Evolutionary conservation across 768 basidiomycete genomes (phyloP), one percentile per base, ranked within the genome.

Genomic region (Guyanaporus albipodus): DNA sequence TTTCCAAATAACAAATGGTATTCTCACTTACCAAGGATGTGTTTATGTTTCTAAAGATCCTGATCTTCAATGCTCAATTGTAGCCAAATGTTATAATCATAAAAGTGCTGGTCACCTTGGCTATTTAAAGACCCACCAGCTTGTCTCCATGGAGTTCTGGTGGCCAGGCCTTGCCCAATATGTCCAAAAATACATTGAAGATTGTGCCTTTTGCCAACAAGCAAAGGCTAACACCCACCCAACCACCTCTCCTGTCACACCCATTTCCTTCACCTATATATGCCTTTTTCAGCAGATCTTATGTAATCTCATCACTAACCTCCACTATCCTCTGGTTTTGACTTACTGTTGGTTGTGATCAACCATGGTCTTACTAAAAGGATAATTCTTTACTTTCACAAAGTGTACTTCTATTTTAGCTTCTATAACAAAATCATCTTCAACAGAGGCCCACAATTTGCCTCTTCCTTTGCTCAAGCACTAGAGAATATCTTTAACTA

Each of bases 351-450:
- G 44, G 37, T 45, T 17, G 1, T 45, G 28, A 28, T 45, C 7
- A 12, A 45, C 36, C 44, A 45, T 8, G 36, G 44, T 1, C 37
- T 46, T 38, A 46, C 8, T 0, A 46, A 46, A 29, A 29, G 37
- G 44, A 35, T 44, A 4, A 37, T 44, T 22, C 17, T 34, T 0
- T 34, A 17, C 4, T 31, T 31, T 5, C 29, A 31, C 29, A 31
- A 31, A 31, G 29, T 31, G 2, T 31, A 12, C 14, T 2, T 1
- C 2, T 4, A 15, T 12, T 31, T 31, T 31, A 15, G 29, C 0
- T 4, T 31, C 1, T 31, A 31, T 14, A 15, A 31, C 29, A 31
- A 31, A n/a, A 31, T 31, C 12, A 31, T 31, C 29, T 31, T 15
- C 5, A 15, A 31, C 4, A 11, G 14, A 14, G 29, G 29, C 6